A percentile compares a stretch with the other conserved stretches of the same genome.
Conservation (phyloP, 192 early-diverging fungal species). For the Lobulomyces angularis region DNA sequence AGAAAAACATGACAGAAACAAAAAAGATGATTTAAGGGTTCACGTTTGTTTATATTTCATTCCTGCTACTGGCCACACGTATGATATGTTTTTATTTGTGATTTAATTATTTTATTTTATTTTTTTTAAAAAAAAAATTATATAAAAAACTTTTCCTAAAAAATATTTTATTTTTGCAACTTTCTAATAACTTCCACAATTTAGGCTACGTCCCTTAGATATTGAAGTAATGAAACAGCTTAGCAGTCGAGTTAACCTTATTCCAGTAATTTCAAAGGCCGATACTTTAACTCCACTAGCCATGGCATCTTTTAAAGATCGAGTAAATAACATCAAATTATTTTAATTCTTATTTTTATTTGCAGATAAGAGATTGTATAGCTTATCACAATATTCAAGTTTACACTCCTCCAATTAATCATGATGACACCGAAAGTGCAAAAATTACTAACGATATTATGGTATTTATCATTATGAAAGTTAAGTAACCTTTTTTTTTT, state of each 20-base stretch:
- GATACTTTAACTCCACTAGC: constrained; percentile 91
- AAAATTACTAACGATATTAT: constrained; percentile 56
- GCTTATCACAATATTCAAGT: constrained; percentile 82
- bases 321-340: constrained; percentile 38
- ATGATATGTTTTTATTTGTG: too few relatives aligned
- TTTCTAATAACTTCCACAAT: constrained; percentile 7
- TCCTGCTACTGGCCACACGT: constrained; percentile 94
- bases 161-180: constrained; percentile 10
- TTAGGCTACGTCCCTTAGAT: constrained; percentile 75
- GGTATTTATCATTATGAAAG: constrained; percentile 8
- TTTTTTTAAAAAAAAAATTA: too few relatives aligned
- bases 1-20: constrained; percentile 68
- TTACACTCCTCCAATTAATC: constrained; percentile 78
- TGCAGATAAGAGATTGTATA: constrained; percentile 78
- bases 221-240: constrained; percentile 97
- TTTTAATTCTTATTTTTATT: constrained; percentile 1
- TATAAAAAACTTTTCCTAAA: too few relatives aligned
- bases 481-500: too few relatives aligned
- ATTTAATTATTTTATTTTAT: too few relatives aligned
- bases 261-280: constrained; percentile 96
- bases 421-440: constrained; percentile 62
- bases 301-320: constrained; percentile 86
- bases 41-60: constrained; percentile 99
- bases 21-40: constrained; percentile 86
- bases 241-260: constrained; percentile 89